Evolutionary conservation across 2,329 filamentous ascomycete species (phyloP), one percentile per base, ranked within the genome.

Genomic region (Chrysosporium queenslandicum): DNA sequence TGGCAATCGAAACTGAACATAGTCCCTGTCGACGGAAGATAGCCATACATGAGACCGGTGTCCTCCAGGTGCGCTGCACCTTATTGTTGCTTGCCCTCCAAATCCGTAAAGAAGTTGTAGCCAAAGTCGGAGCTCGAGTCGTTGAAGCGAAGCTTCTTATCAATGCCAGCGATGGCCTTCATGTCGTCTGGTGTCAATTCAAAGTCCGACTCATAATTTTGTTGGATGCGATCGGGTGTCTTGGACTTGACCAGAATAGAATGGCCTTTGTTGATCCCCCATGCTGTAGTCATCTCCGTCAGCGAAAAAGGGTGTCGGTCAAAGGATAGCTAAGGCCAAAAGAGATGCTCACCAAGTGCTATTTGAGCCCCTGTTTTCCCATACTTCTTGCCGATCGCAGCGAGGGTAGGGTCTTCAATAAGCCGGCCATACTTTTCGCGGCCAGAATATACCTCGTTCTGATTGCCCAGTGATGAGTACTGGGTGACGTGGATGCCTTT

Each of bases 61-160:
- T n/a, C n/a, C n/a, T n/a, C n/a, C n/a, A n/a, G n/a, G n/a, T n/a
- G n/a, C n/a, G n/a, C n/a, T n/a, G n/a, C n/a, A n/a, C n/a, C n/a
- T 42, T 43, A 45, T 37, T 25, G 18, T 56, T 70, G 62, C 64
- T 79, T 79, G 2, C 79, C 79, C 49, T 83, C 80, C 52, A 83
- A 59, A 63, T 80, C 79, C 1, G 62, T 58, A 58, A 79, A 83
- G 58, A 82, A 81, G 6, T 78, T 68, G 64, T 75, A 79, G 2
- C 77, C 74, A 67, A 83, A 83, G 20, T 66, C 68, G 5, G 61
- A 67, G 40, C 72, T 77, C 3, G 78, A 74, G 61, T 83, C 79
- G 52, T 82, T 83, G 61, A 83, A 82, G 39, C 81, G 69, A 58
- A 81, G 42, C 65, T 82, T 82, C 67, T 76, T 80, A 61, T 84